Conservation (phyloP, 179 eudicot genomes). For the Drosera spatulata region DNA sequence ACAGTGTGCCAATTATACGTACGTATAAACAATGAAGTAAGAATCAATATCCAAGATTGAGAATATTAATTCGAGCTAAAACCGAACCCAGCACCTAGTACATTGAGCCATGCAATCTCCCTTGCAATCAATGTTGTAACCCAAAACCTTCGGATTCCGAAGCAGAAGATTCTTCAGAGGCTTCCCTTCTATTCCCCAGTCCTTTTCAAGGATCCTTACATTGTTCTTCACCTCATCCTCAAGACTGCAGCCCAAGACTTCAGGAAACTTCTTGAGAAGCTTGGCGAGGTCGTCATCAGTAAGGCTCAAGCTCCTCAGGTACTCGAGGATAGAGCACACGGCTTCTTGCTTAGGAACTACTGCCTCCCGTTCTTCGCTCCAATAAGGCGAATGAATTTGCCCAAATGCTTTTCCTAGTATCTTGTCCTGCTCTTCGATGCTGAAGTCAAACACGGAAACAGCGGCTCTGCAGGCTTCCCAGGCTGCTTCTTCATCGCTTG, state of each 20-base stretch:
- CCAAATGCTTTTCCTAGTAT: slow-evolving; percentile 95
- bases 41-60: too few relatives aligned
- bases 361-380: slow-evolving; percentile 80
- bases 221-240: slow-evolving; percentile 70
- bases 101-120: slow-evolving; percentile 97
- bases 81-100: slow-evolving; percentile 96
- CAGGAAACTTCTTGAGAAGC: slow-evolving; percentile 87
- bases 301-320: slow-evolving; percentile 62
- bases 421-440: slow-evolving; percentile 63
- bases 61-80: slow-evolving; percentile 22
- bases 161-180: slow-evolving; percentile 58
- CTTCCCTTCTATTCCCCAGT: slow-evolving; percentile 86
- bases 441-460: slow-evolving; percentile 45
- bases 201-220: slow-evolving; percentile 47
- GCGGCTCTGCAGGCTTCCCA: slow-evolving; percentile 69
- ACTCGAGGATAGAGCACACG: slow-evolving; percentile 44
- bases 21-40: too few relatives aligned
- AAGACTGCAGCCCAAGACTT: slow-evolving; percentile 84
- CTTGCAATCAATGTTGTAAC: slow-evolving; percentile 85
- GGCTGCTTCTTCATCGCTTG: slow-evolving; percentile 46
- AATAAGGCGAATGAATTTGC: slow-evolving; percentile 71
- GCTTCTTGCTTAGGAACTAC: slow-evolving; percentile 50
- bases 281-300: slow-evolving; percentile 70
- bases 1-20: too few relatives aligned
- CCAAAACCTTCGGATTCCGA: slow-evolving; percentile 81